Evolutionary conservation across 2,329 filamentous ascomycete species (phyloP).

Genomic region (Penicillium glabrum): DNA sequence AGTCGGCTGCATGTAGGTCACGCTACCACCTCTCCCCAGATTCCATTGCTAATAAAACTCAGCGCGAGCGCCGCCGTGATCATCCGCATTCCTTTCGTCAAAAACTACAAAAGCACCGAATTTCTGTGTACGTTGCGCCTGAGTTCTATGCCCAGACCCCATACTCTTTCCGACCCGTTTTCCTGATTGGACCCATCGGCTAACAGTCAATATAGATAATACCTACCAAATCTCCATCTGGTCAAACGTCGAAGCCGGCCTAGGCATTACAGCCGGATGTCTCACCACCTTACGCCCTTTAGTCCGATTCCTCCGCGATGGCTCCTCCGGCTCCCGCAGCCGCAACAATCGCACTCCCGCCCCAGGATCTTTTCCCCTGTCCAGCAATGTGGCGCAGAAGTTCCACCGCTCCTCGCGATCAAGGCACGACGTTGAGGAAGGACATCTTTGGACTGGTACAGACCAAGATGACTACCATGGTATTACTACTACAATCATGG

Average conservation of each 20-base stretch:
- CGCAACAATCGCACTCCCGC: slow-evolving; percentile 10
- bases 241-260: slow-evolving; percentile 33
- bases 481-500: slow-evolving; percentile 26
- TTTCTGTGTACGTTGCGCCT: slow-evolving; percentile 24
- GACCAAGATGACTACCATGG: slow-evolving; percentile 21
- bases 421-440: slow-evolving; percentile 2
- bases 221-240: slow-evolving; percentile 46
- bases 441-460: slow-evolving; percentile 20
- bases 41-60: slow-evolving; percentile 2
- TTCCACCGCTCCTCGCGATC: slow-evolving; percentile 10
- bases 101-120: slow-evolving; percentile 17
- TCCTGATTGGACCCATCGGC: neutral
- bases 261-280: slow-evolving; percentile 40
- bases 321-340: slow-evolving; percentile 18
- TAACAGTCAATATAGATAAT: slow-evolving; percentile 28
- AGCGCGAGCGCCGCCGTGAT: slow-evolving; percentile 30
- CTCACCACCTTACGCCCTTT: slow-evolving; percentile 46
- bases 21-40: neutral
- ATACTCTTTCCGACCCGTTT: slow-evolving; percentile 15
- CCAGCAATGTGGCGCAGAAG: slow-evolving; percentile 11
- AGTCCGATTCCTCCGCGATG: slow-evolving; percentile 33
- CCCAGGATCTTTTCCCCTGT: slow-evolving; percentile 20
- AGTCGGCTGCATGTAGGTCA: slow-evolving; percentile 52
- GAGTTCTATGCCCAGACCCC: neutral
- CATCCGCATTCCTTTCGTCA: slow-evolving; percentile 23